These are phyloP conservation scores for Psidium guajava DNA, from an alignment of 345 rosid species.

Conservation along the genomic window DNA sequence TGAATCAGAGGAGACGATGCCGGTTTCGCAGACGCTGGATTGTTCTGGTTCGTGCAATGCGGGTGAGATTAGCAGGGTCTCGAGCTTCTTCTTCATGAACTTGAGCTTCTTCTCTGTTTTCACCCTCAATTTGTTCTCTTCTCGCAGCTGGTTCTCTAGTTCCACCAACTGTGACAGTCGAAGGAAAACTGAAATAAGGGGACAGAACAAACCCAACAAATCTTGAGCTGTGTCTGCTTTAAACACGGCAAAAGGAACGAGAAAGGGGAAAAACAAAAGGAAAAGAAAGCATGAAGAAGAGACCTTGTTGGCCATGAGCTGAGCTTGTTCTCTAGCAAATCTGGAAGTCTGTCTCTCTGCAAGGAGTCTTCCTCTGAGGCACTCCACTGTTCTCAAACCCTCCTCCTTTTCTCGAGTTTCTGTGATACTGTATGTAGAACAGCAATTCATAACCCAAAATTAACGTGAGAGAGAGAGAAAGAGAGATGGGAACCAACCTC, in stretches of 20 bases:
- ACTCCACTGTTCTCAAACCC: constrained; percentile 43
- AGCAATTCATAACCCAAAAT: neutral
- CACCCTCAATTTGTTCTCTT: constrained; percentile 50
- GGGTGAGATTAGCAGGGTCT: constrained; percentile 26
- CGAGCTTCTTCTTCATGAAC: constrained; percentile 46
- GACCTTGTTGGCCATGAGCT: constrained; percentile 50
- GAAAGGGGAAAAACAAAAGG: neutral
- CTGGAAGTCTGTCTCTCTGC: constrained; percentile 86
- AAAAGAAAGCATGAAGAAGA: neutral
- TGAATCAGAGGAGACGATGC: constrained; percentile 25
- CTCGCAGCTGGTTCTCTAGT: constrained; percentile 45
- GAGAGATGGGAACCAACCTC: neutral
- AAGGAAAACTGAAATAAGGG: neutral
- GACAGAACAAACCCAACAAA: neutral
- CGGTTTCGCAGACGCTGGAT: constrained; percentile 20
- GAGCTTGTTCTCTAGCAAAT: constrained; percentile 51
- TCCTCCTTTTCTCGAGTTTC: neutral
- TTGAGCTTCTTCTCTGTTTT: constrained; percentile 64
- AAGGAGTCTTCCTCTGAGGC: constrained; percentile 70
- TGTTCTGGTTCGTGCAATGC: constrained; percentile 21
- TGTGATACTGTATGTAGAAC: neutral
- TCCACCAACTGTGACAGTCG: constrained; percentile 31
- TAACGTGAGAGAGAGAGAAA: neutral
- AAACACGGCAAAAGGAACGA: neutral
- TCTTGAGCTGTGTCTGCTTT: neutral